Percentiles rank a stretch among this genome's conserved stretches.
Conservation (phyloP, 306 rosid species). For the Malus sieversii region DNA sequence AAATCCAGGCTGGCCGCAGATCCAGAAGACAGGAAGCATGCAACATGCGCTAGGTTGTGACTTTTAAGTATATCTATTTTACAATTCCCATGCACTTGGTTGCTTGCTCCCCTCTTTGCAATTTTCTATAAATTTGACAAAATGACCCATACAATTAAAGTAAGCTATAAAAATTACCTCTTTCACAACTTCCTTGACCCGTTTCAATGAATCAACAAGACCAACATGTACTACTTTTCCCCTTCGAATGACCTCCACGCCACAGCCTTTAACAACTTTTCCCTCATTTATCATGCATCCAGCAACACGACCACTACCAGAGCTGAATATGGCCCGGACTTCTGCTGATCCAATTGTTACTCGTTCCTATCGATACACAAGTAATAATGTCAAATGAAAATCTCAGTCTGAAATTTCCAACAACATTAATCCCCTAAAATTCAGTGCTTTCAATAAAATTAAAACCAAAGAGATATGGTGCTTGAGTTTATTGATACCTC, state of each 20-base stretch:
- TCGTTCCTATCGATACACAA: conserved; percentile 55
- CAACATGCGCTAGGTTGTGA: not conserved
- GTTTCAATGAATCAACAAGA: conserved; percentile 73
- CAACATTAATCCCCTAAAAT: conserved; percentile 1
- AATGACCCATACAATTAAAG: not conserved
- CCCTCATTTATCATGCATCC: conserved; percentile 91
- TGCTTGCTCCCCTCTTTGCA: not conserved
- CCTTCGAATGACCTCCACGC: conserved; percentile 69
- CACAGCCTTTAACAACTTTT: conserved; percentile 64
- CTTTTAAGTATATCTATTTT: not conserved
- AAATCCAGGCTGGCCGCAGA: not conserved
- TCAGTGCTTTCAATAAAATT: not conserved
- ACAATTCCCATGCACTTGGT: not conserved
- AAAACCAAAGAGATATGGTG: not conserved
- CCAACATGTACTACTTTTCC: conserved; percentile 56
- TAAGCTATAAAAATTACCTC: conserved; percentile 54
- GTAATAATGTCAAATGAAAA: conserved; percentile 8
- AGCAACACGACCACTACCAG: conserved; percentile 94
- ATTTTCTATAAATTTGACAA: not conserved
- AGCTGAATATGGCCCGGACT: conserved; percentile 80
- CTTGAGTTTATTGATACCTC: conserved; percentile 40
- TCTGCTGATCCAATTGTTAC: conserved; percentile 69
- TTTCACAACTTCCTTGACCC: conserved; percentile 84
- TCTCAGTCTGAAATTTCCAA: conserved; percentile 8
- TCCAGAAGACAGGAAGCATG: not conserved